These are phyloP conservation scores for Kregervanrija fluxuum DNA, from an alignment of 805 yeast genomes.

Conservation along the genomic window DNA sequence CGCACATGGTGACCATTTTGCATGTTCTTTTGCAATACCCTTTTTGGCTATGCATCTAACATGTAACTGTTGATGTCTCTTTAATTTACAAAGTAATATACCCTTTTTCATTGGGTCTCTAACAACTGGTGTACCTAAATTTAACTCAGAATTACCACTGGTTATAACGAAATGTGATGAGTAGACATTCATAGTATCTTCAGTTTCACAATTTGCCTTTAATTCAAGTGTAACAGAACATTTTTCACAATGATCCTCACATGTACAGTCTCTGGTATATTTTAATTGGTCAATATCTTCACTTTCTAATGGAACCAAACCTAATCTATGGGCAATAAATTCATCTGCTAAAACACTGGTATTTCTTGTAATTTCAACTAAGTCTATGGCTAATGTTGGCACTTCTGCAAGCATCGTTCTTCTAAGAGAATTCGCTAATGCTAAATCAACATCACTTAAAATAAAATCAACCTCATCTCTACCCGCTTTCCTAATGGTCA, in stretches of 20 bases:
- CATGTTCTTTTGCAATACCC: conserved; percentile 96
- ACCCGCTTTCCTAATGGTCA: conserved; percentile 82
- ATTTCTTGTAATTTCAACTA: conserved; percentile 88
- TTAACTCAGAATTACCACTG: conserved; percentile 23
- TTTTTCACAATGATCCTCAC: conserved; percentile 94
- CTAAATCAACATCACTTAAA: conserved; percentile 75
- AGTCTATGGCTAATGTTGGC: conserved; percentile 93
- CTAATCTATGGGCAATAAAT: conserved; percentile 89
- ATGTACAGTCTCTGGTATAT: conserved; percentile 92
- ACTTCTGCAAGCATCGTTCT: conserved; percentile 93
- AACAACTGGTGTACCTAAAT: conserved; percentile 79
- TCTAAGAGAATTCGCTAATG: conserved; percentile 88
- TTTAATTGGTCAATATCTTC: conserved; percentile 76
- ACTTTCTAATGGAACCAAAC: conserved; percentile 82
- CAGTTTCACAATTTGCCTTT: conserved; percentile 81
- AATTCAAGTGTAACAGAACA: conserved; percentile 85
- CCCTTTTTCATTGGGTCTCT: conserved; percentile 74
- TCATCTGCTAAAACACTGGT: conserved; percentile 96
- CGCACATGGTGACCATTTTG: conserved; percentile 96
- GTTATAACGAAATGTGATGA: conserved; percentile 64
- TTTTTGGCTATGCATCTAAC: conserved; percentile 93
- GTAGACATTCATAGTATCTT: conserved; percentile 82
- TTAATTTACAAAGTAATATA: conserved; percentile 81
- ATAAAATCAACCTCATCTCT: conserved; percentile 88
- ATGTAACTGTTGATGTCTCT: conserved; percentile 86